Percentiles rank a stretch among this genome's conserved stretches.
Conservation (phyloP, 345 rosid species). For the Euphorbia tirucalli region DNA sequence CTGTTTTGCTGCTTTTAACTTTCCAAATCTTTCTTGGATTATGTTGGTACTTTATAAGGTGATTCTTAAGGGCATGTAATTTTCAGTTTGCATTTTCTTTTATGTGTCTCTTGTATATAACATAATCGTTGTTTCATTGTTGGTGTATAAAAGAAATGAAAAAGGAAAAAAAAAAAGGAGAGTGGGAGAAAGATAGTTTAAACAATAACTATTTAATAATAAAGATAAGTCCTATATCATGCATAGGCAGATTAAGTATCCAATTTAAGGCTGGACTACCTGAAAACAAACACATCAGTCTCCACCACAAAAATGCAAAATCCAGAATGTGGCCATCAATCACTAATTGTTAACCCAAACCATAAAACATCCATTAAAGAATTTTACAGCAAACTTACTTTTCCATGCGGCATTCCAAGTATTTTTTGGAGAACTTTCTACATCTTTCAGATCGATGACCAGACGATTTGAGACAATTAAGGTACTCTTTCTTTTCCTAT, state of each 20-base stretch:
- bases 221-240: background rate
- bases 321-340: background rate
- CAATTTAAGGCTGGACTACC: background rate
- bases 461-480: conserved; percentile 73
- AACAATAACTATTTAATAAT: background rate
- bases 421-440: conserved; percentile 66
- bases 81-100: too few species aligned
- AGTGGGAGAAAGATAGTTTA: background rate
- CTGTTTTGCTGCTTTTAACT: too few species aligned
- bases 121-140: too few species aligned
- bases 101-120: too few species aligned
- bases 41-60: too few species aligned
- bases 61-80: too few species aligned
- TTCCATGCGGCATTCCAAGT: conserved; percentile 88
- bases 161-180: too few species aligned
- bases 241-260: background rate
- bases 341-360: background rate
- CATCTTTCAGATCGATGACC: conserved; percentile 78
- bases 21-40: too few species aligned
- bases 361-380: background rate
- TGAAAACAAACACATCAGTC: background rate
- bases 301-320: background rate
- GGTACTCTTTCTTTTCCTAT: conserved; percentile 93
- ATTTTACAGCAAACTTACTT: conserved; percentile 51
- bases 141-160: too few species aligned